A percentile compares a stretch with the other conserved stretches of the same genome.
Evolutionary conservation across 2,329 filamentous ascomycete genomes (phyloP).

Genomic region (Aspergillus sergii): DNA sequence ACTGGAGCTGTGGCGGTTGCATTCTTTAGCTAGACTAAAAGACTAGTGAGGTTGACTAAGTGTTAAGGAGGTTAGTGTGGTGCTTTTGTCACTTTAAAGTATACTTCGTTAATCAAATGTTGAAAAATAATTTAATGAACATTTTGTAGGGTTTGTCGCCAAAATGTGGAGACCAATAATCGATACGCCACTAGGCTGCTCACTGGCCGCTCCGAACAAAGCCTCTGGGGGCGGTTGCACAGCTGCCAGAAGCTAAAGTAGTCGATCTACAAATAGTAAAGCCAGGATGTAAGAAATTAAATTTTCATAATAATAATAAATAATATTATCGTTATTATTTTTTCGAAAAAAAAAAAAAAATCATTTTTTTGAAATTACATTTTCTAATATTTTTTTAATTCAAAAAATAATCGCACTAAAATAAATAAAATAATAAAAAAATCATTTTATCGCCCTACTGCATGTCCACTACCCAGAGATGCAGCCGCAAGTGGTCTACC

Average conservation of each 20-base stretch:
- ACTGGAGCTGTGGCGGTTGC: constrained; percentile 18
- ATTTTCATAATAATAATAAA: constrained; percentile 3
- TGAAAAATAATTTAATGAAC: constrained; percentile 3
- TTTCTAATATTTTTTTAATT: not conserved
- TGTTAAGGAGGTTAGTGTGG: constrained; percentile 9
- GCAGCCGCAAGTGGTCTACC: constrained; percentile 18
- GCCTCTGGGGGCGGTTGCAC: constrained; percentile 10
- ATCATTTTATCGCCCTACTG: constrained; percentile 16
- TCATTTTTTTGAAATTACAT: constrained; percentile 1
- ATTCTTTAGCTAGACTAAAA: constrained; percentile 12
- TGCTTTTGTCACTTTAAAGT: constrained; percentile 18
- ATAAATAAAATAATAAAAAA: constrained; percentile 7
- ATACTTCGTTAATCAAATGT: constrained; percentile 1
- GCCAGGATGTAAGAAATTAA: constrained; percentile 6
- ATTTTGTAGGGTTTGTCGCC: not conserved
- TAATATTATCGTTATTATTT: constrained; percentile 3
- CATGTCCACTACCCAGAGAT: constrained; percentile 21
- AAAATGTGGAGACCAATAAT: constrained; percentile 16
- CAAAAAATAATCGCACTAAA: not conserved
- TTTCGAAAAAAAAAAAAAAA: not conserved
- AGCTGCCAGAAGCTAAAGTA: constrained; percentile 8
- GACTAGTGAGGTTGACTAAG: constrained; percentile 14
- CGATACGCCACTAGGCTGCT: constrained; percentile 14
- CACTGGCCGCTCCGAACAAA: constrained; percentile 15
- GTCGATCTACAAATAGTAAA: constrained; percentile 22